Evolutionary conservation across 441 rosid genomes (phyloP).

Genomic region (Brassica balearica): DNA sequence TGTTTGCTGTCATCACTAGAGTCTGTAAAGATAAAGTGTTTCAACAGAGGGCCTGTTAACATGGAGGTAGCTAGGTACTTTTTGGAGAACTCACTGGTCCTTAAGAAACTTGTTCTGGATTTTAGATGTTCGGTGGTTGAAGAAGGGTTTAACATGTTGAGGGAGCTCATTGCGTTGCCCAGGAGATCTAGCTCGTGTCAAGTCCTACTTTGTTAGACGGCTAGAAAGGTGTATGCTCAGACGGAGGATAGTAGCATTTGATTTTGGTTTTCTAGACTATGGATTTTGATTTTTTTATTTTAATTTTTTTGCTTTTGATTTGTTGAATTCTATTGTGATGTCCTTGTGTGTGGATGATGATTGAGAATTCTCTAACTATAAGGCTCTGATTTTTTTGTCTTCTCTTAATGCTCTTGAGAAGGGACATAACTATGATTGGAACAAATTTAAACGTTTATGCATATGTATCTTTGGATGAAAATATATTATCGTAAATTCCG

Average conservation of each 20-base stretch:
- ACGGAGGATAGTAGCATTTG: not conserved
- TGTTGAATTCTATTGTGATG: not conserved
- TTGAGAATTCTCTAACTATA: not conserved
- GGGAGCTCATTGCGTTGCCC: slow-evolving; percentile 28
- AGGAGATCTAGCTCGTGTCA: slow-evolving; percentile 20
- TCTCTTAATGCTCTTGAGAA: too few species aligned
- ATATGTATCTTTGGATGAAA: too few species aligned
- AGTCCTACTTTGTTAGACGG: not conserved
- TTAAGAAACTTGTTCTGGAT: slow-evolving; percentile 26
- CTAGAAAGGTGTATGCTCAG: slow-evolving; percentile 1
- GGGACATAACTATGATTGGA: too few species aligned
- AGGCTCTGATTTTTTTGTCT: too few species aligned
- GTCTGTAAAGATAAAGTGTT: slow-evolving; percentile 20
- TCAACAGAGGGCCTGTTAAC: not conserved
- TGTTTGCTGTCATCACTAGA: slow-evolving; percentile 21
- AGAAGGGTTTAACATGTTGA: not conserved
- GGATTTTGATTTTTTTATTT: not conserved
- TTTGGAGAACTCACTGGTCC: not conserved
- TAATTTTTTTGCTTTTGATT: not conserved
- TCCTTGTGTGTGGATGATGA: not conserved
- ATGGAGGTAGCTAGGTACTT: slow-evolving; percentile 30
- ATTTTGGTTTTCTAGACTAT: not conserved
- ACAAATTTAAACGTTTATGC: too few species aligned
- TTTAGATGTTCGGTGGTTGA: not conserved
- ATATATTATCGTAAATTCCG: too few species aligned